Evolutionary conservation across 2,329 filamentous ascomycete genomes (phyloP), one percentile per base, ranked within the genome.

Genomic region (Alternaria burnsii): DNA sequence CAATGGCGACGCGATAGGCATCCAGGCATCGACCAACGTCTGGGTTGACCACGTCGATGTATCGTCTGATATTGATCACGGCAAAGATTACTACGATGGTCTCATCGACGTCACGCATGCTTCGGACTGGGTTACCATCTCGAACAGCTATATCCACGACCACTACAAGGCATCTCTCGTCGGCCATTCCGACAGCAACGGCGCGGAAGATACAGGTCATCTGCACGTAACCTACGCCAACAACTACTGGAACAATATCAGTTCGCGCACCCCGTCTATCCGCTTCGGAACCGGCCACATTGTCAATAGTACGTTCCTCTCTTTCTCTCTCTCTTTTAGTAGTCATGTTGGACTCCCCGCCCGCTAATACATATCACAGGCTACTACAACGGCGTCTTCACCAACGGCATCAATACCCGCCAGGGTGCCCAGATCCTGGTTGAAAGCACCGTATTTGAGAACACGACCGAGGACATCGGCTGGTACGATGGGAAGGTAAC

Each of bases 11-110:
- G 81, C 83, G 34, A 79, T 88, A 53, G 81, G 81, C 1, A 78
- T 86, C 2, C 80, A 87, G 61, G 69, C 71, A 3, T 77, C 80
- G 1, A 80, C 71, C 6, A 84, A 85, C 54, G 80, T 88, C 26
- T 91, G 89, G 89, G 80, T 91, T 52, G 89, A 91, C 78, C 89
- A 91, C 80, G 82, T 83, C 73, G 88, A 91, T 64, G 81, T 91
- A 18, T 87, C 84, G 4, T 87, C 86, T 26, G 84, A 90, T 77
- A 72, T 75, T 32, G 80, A 83, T 68, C 81, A 86, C 71, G 87
- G 83, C 80, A 91, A 91, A 80, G 88, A 91, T 80, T 89, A 85
- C 80, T 91, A 89, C 71, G 89, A 91, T 57, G 88, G 89, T 26
- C 84, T 91, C 2, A 78, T 88, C 46, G 89, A 91, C 68, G 78